Base-by-base conservation (phyloP, 345 rosid species). In the Citrus unshiu region DNA sequence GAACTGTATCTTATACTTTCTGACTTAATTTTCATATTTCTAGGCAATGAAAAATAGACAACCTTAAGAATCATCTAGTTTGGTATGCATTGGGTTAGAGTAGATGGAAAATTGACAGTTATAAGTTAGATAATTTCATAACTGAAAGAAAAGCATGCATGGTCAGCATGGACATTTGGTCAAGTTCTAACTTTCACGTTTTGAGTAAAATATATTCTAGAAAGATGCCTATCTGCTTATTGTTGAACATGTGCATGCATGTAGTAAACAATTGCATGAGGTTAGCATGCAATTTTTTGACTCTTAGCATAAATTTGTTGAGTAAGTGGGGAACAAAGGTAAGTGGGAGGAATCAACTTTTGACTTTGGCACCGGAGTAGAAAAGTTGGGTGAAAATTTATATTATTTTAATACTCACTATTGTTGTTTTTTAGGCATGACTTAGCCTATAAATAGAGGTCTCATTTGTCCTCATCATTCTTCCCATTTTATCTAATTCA, bases 181-280 rank as follows among this genome's bases (percentile, higher is more conserved):
- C n/a, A 64, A 64, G 6, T 30, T 62, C n/a, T 18, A 30, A 14
- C 21, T 64, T 30, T 14, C 19, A 7, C 10, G 8, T 18, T 64
- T 64, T 29, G 37, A 30, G 39, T 64, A 30, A 64, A 64, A 64
- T 64, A 30, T 30, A n/a, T 64, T 64, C 3, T 13, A 6, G 10
- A 64, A 64, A 30, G 1, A 64, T 19, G 32, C 12, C 13, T 16
- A 64, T 30, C 12, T 19, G 1, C 2, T 1, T 40, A 40, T 2
- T 40, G 35, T 34, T 34, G 6, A 5, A 34, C 6, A 34, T 34
- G 6, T 34, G 6, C 0, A 4, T 4, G 6, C 1, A 34, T 34
- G 35, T 34, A 5, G 1, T 0, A 34, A 34, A 34, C 0, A 37
- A 37, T 37, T 37, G 0, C 6, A 3, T 34, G 0, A 0, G 39